Evolutionary conservation across 352 stramenopile species (phyloP), one percentile per base, ranked within the genome.

Genomic region (Phytophthora pini): DNA sequence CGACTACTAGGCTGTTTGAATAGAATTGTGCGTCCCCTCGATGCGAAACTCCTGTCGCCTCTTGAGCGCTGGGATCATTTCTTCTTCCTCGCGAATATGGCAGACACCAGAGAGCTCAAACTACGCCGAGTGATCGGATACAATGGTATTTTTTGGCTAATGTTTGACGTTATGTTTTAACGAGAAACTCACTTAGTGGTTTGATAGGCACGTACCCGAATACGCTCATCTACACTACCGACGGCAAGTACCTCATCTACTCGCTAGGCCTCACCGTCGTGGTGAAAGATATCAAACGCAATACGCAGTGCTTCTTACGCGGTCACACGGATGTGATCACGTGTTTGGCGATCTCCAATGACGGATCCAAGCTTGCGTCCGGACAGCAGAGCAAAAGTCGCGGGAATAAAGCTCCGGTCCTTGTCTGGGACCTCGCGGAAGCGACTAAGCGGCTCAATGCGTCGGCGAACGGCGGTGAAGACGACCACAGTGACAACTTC

Each of bases 331-430:
- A 98, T 65, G 84, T 93, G 29, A 95, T 99, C 65, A 97, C 91
- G 24, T 98, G 93, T 45, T 61, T 99, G 24, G 85, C 90, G 4
- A 71, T 98, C 41, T 98, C 93, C 5, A 94, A 95, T 54, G 92
- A 98, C 61, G 95, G 94, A 27, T 78, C 68, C 1, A 87, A 80
- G 32, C 80, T 98, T 39, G 95, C 94, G 36, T 93, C 85, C 0
- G 94, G 96, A 32, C 96, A 99, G 72, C 80, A 94, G 65, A 94
- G 84, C 64, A 93, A 97, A 53, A 95, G 88, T 62, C 89, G 94
- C n/a, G 94, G 97, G 39, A 98, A 98, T 74, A 93, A 94, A 59
- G 94, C 95, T 41, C 90, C 97, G 20, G 79, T 98, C n/a, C 86
- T 98, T 41, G 76, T 99, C 24, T 99, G 96, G 97, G 90, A 99